phyloP scores from a whole-genome alignment of 768 basidiomycete species.

The Russula lepida region DNA sequence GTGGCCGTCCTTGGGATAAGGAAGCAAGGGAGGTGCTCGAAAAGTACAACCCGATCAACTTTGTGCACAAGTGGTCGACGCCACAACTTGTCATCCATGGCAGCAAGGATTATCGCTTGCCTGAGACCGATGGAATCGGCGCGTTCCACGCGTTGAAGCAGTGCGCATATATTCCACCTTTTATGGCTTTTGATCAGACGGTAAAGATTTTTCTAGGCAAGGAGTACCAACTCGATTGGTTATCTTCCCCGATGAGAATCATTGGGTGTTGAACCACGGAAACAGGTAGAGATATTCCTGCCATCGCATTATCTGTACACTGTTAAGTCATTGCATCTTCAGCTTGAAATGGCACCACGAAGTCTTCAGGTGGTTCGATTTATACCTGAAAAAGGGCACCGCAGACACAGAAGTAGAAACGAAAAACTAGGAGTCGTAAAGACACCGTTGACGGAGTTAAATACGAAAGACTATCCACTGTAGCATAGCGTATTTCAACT shows the following conservation, averaged over 20 bases:
- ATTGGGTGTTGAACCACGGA: constrained; percentile 80
- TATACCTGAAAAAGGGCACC: constrained; percentile 41
- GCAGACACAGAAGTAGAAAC: background rate
- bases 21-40: constrained; percentile 44
- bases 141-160: constrained; percentile 82
- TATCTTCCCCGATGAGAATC: constrained; percentile 86
- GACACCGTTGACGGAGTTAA: background rate
- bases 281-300: constrained; percentile 44
- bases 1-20: constrained; percentile 69
- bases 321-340: background rate
- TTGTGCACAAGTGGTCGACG: constrained; percentile 76
- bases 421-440: constrained; percentile 1
- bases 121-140: constrained; percentile 76
- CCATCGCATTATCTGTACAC: background rate
- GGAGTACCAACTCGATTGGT: constrained; percentile 69
- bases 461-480: background rate
- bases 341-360: constrained; percentile 95
- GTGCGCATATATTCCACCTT: constrained; percentile 37
- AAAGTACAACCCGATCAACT: constrained; percentile 76
- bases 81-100: constrained; percentile 82
- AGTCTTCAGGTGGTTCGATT: constrained; percentile 83
- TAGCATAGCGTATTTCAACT: background rate
- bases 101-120: constrained; percentile 81
- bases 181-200: background rate
- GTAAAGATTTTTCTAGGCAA: constrained; percentile 34